Evolutionary conservation across 2,329 filamentous ascomycete genomes (phyloP).

Genomic region (Colletotrichum endophyticum): DNA sequence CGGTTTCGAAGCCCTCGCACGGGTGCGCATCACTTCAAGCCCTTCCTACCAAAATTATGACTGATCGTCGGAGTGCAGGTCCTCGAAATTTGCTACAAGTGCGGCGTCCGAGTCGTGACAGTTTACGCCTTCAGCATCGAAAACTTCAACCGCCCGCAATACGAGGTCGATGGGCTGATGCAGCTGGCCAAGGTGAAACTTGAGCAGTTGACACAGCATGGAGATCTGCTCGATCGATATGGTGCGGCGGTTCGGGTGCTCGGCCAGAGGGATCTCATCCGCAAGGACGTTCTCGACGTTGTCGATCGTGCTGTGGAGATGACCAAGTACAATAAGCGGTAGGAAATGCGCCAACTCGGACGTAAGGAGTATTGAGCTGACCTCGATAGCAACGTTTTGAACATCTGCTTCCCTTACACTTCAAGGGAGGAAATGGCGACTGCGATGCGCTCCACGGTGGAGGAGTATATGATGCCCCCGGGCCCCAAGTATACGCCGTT

Average conservation of each 20-base stretch:
- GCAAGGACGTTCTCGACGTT: conserved; percentile 85
- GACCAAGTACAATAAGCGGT: conserved; percentile 87
- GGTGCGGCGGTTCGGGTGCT: conserved; percentile 86
- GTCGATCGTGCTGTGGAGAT: conserved; percentile 86
- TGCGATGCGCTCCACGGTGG: conserved; percentile 85
- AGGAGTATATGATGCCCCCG: conserved; percentile 80
- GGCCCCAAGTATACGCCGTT: conserved; percentile 73
- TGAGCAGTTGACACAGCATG: conserved; percentile 88
- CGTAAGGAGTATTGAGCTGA: conserved; percentile 11
- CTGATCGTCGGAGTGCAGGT: conserved; percentile 60
- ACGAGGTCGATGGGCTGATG: conserved; percentile 97
- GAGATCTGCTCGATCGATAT: conserved; percentile 90
- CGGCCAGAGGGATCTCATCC: conserved; percentile 83
- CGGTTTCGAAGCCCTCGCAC: conserved; percentile 92
- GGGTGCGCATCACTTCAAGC: conserved; percentile 55
- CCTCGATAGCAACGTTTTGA: conserved; percentile 63
- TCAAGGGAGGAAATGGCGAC: conserved; percentile 94
- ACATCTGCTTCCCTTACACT: conserved; percentile 98
- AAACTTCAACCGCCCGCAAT: conserved; percentile 96
- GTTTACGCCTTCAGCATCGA: conserved; percentile 99
- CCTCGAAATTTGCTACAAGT: conserved; percentile 97
- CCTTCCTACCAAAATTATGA: not conserved
- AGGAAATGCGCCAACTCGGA: conserved; percentile 22
- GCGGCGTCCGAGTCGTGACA: conserved; percentile 93
- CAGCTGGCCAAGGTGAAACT: conserved; percentile 96